Conservation (phyloP, 768 basidiomycete species). For the Auricularia auricula-judae region DNA sequence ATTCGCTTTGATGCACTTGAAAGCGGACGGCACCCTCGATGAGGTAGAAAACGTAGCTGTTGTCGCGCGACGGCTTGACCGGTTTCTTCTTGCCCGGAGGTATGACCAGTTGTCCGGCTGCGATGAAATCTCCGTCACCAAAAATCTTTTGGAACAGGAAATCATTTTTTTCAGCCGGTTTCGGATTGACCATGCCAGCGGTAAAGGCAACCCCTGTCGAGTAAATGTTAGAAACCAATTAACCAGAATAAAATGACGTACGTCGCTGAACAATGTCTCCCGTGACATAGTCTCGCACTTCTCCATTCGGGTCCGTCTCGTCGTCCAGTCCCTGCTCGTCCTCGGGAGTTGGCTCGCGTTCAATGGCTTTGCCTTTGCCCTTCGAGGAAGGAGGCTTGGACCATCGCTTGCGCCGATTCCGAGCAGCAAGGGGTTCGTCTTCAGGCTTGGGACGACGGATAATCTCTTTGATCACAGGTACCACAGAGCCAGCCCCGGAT, state of each 20-base stretch:
- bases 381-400: constrained; percentile 10
- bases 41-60: constrained; percentile 83
- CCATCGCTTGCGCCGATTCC: constrained; percentile 21
- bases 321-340: constrained; percentile 75
- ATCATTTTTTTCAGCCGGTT: constrained; percentile 44
- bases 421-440: constrained; percentile 34
- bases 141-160: constrained; percentile 92
- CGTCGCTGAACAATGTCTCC: constrained; percentile 57
- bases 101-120: constrained; percentile 77
- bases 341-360: background rate
- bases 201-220: constrained; percentile 69
- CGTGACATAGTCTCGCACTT: constrained; percentile 57
- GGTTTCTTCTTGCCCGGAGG: constrained; percentile 75
- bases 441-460: constrained; percentile 43
- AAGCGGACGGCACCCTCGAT: constrained; percentile 84
- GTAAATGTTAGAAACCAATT: background rate
- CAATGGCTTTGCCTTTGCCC: background rate
- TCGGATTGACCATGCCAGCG: constrained; percentile 51
- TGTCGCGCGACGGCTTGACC: constrained; percentile 83
- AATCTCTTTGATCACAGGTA: constrained; percentile 19
- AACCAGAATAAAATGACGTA: constrained; percentile 28
- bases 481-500: constrained; percentile 36
- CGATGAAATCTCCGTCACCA: constrained; percentile 83
- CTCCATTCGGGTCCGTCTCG: constrained; percentile 51
- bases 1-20: constrained; percentile 67